These are phyloP conservation scores for Blepharisma stoltei DNA, from an alignment of 73 alveolate genomes.

Conservation along the genomic window DNA sequence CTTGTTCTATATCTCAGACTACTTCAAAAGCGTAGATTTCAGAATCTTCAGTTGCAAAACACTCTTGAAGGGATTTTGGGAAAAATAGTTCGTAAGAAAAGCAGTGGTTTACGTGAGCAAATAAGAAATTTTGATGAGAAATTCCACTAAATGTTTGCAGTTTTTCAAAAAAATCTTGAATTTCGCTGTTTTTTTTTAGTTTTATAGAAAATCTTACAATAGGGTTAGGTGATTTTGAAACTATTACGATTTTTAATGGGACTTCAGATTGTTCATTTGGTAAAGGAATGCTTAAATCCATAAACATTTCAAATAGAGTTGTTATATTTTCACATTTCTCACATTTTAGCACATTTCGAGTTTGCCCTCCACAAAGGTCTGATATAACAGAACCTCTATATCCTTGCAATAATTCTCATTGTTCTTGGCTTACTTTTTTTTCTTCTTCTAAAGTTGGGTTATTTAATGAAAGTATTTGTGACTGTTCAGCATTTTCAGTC, in stretches of 20 bases:
- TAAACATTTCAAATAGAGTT: conserved; percentile 8
- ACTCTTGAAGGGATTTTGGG: too few relatives aligned
- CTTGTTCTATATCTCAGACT: conserved; percentile 18
- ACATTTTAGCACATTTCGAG: background rate
- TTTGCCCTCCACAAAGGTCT: conserved; percentile 27
- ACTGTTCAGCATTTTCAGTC: background rate
- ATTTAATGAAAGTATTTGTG: background rate
- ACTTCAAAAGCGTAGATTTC: conserved; percentile 9
- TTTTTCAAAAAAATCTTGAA: too few relatives aligned
- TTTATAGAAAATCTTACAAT: too few relatives aligned
- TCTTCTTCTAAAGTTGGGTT: background rate
- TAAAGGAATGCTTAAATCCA: conserved; percentile 14
- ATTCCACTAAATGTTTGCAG: too few relatives aligned
- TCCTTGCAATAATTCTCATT: conserved; percentile 3
- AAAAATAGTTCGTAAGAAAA: too few relatives aligned
- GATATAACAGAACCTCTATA: background rate
- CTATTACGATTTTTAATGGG: too few relatives aligned
- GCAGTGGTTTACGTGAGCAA: too few relatives aligned
- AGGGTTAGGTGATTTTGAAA: too few relatives aligned
- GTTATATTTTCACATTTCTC: background rate
- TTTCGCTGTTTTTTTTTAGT: too few relatives aligned
- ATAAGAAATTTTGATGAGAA: too few relatives aligned
- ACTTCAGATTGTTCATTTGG: conserved; percentile 10
- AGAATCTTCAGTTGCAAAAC: background rate
- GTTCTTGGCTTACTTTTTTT: conserved; percentile 16